Conservation (phyloP, 345 rosid species). For the Triadica sebifera region DNA sequence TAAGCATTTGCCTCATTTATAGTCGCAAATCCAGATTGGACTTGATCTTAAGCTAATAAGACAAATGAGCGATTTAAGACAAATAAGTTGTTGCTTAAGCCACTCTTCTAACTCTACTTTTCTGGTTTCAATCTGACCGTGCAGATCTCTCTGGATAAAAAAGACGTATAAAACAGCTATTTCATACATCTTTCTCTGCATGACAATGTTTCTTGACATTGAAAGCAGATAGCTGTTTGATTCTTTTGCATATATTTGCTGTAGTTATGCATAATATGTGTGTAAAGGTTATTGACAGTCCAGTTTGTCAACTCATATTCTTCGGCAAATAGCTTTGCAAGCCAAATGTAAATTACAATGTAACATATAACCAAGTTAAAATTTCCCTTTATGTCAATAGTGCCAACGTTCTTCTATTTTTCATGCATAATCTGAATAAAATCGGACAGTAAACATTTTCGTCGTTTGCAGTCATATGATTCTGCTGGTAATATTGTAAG, state of each 20-base stretch:
- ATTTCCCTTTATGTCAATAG: too few species aligned
- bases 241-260: conserved; percentile 6
- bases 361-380: background rate
- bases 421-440: too few species aligned
- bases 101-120: background rate
- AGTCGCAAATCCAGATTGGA: too few species aligned
- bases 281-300: background rate
- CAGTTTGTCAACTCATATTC: background rate
- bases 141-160: conserved; percentile 42
- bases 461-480: too few species aligned
- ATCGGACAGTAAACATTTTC: too few species aligned
- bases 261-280: conserved; percentile 12
- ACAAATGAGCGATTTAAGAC: too few species aligned
- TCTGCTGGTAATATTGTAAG: too few species aligned
- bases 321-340: conserved; percentile 2
- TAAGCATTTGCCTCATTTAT: too few species aligned
- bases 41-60: too few species aligned
- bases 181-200: background rate
- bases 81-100: background rate
- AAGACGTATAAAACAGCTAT: background rate
- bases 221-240: background rate
- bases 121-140: background rate
- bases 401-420: too few species aligned
- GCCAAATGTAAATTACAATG: conserved; percentile 20
- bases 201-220: background rate